Evolutionary conservation across 768 basidiomycete genomes (phyloP).

Genomic region (Boletus speciosus): DNA sequence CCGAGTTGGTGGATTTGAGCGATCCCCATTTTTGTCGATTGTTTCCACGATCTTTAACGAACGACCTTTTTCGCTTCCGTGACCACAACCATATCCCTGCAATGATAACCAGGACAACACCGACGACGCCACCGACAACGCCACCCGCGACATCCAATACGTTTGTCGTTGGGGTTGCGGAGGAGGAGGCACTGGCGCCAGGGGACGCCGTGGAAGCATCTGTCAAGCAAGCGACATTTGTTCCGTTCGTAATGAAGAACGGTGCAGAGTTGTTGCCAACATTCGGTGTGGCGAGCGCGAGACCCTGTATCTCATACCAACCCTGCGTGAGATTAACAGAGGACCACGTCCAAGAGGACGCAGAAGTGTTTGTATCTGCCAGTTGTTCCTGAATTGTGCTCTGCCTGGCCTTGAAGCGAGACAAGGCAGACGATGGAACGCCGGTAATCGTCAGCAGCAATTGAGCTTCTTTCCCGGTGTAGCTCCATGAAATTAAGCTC

Average conservation of each 20-base stretch:
- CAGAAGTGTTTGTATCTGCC: conserved; percentile 24
- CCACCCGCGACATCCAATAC: conserved; percentile 50
- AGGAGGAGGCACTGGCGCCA: conserved; percentile 8
- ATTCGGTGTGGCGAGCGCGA: conserved; percentile 1
- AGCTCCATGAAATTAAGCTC: conserved; percentile 38
- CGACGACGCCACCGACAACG: conserved; percentile 44
- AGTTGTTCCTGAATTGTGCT: conserved; percentile 24
- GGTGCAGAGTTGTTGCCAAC: conserved; percentile 19
- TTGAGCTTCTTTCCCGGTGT: conserved; percentile 29
- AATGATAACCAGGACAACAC: conserved; percentile 32
- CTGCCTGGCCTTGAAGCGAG: conserved; percentile 2
- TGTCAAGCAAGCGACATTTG: conserved; percentile 34
- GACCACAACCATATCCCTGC: conserved; percentile 32
- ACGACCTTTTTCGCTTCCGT: conserved; percentile 15
- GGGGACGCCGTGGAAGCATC: conserved; percentile 10
- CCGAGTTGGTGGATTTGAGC: conserved; percentile 22
- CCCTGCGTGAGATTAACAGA: conserved; percentile 47
- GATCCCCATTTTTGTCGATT: conserved; percentile 26
- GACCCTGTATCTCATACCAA: conserved; percentile 40
- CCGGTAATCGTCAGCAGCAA: conserved; percentile 38
- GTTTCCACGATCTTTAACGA: conserved; percentile 28
- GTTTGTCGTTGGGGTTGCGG: conserved; percentile 30
- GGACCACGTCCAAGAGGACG: conserved; percentile 38
- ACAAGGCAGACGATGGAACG: conserved; percentile 21
- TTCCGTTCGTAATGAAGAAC: conserved; percentile 39